Evolutionary conservation across 768 basidiomycete genomes (phyloP).

Genomic region (Pisolithus tinctorius): DNA sequence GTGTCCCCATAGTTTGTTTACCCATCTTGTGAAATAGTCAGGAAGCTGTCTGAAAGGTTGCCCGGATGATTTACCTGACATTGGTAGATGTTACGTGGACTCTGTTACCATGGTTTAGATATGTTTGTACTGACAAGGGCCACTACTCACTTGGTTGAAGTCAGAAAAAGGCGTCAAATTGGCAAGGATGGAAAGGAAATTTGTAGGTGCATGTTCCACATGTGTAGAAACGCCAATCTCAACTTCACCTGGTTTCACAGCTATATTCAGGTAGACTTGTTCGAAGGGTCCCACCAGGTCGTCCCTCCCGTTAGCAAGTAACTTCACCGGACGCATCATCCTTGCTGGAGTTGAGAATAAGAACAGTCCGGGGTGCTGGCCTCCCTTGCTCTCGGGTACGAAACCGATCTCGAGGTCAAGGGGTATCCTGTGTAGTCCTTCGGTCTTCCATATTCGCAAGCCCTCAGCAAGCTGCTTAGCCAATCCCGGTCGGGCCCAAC

Average conservation of each 20-base stretch:
- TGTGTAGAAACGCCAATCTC: slow-evolving; percentile 73
- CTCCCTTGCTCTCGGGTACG: slow-evolving; percentile 83
- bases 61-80: slow-evolving; percentile 57
- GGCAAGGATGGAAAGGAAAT: slow-evolving; percentile 92
- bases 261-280: slow-evolving; percentile 99
- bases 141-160: slow-evolving; percentile 81
- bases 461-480: slow-evolving; percentile 77
- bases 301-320: slow-evolving; percentile 73
- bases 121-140: neutral
- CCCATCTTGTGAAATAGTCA: slow-evolving; percentile 67
- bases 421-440: slow-evolving; percentile 72
- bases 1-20: slow-evolving; percentile 99
- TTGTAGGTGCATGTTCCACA: slow-evolving; percentile 91
- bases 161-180: slow-evolving; percentile 99
- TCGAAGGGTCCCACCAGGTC: slow-evolving; percentile 96
- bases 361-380: slow-evolving; percentile 95
- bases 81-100: slow-evolving; percentile 88
- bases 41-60: neutral
- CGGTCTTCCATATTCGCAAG: slow-evolving; percentile 93
- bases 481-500: slow-evolving; percentile 77
- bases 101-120: slow-evolving; percentile 34
- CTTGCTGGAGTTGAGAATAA: slow-evolving; percentile 80
- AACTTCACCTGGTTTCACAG: slow-evolving; percentile 83
- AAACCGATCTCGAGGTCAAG: slow-evolving; percentile 92
- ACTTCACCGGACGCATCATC: slow-evolving; percentile 99